Evolutionary conservation across 352 stramenopile species (phyloP), one percentile per base, ranked within the genome.

Genomic region (Globisporangium viniferum): DNA sequence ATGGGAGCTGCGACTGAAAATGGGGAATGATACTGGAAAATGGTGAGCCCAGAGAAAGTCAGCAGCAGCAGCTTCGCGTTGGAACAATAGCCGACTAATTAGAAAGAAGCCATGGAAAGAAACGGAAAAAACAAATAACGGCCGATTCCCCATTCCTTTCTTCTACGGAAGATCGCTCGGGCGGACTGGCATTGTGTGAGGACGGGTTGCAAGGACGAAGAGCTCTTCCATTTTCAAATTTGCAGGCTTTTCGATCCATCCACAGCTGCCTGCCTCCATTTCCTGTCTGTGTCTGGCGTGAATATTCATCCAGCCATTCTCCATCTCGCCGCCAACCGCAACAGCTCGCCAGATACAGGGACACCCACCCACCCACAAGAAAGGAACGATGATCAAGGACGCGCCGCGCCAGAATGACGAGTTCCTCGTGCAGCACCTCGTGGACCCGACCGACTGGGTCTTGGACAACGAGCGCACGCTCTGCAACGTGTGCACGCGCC

Each of bases 361-460:
- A 33, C 15, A 24, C 22, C 6, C 2, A 12, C 24, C 33, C 5
- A 61, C 1, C 55, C n/a, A n/a, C n/a, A n/a, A n/a, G n/a, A n/a
- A 49, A 41, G 14, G 8, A 22, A 61, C 6, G 24, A 82, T 80
- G 73, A 72, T 69, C 59, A 82, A 76, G 64, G 69, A 80, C 55
- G 48, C 72, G 39, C 46, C 55, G 14, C 53, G 20, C 22, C 54
- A 72, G 24, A 70, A 73, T 51, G 76, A 89, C 67, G 76, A 90
- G 39, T 82, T 90, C 59, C 75, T 91, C 64, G 82, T 91, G 54
- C 74, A 87, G 69, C 85, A 91, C 57, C 80, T 95, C 48, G 79
- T 92, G 24, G 82, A 93, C 71, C 81, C 84, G 9, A 73, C 77
- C 18, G 77, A 95, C 76, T 93, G 85, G 85, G 87, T 95, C 66